Percentiles rank a stretch among this genome's conserved stretches.
Evolutionary conservation across 2,329 filamentous ascomycete genomes (phyloP).

Genomic region (Aureobasidium leucospermi): DNA sequence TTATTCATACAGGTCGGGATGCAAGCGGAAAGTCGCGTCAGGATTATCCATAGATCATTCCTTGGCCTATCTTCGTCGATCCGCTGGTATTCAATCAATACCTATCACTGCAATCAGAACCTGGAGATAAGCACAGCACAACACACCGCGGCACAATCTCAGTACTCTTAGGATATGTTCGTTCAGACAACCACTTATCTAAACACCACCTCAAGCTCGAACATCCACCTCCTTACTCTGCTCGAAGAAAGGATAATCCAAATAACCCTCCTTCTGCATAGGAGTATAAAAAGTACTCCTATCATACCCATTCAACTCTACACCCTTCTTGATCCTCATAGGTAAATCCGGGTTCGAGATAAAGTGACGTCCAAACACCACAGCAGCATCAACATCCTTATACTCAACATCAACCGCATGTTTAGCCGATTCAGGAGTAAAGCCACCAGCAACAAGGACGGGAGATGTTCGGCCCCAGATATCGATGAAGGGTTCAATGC

Average conservation of each 20-base stretch:
- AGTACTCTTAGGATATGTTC: too few relatives aligned
- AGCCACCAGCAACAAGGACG: constrained; percentile 41
- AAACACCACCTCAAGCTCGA: background rate
- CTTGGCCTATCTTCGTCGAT: too few relatives aligned
- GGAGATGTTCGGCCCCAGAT: constrained; percentile 39
- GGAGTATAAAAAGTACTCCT: constrained; percentile 39
- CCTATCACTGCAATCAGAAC: too few relatives aligned
- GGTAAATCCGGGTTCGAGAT: constrained; percentile 44
- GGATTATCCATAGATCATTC: too few relatives aligned
- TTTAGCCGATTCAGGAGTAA: constrained; percentile 31
- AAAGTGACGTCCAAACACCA: constrained; percentile 45
- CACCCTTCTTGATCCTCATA: constrained; percentile 36
- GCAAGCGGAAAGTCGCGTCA: too few relatives aligned
- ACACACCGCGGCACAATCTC: too few relatives aligned
- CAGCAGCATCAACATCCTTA: constrained; percentile 34
- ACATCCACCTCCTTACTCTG: background rate
- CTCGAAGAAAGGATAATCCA: constrained; percentile 34
- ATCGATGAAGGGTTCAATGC: constrained; percentile 40
- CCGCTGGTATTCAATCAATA: too few relatives aligned
- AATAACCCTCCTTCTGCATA: constrained; percentile 33
- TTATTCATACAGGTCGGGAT: too few relatives aligned
- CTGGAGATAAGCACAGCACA: too few relatives aligned
- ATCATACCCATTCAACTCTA: constrained; percentile 38
- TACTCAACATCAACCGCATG: constrained; percentile 34
- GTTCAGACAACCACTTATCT: constrained; percentile 28